Conservation (phyloP, 164 flowering plant species). For the Brasenia schreberi region DNA sequence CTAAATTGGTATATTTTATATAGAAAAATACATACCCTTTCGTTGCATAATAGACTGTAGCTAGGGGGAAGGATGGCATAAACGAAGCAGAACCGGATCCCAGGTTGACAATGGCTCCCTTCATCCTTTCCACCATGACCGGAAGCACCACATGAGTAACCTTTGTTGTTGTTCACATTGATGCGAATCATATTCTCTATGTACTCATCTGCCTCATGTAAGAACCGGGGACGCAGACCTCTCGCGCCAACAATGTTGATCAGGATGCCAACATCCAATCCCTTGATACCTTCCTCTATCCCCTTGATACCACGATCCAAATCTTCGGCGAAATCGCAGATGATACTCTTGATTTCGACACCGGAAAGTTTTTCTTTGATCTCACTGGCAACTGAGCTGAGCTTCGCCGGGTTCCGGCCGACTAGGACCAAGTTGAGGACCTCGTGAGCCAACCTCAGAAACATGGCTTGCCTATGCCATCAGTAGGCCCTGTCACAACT, state of each 20-base stretch:
- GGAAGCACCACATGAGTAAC: slow-evolving; percentile 11
- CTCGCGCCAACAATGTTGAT: slow-evolving; percentile 41
- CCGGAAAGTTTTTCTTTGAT: slow-evolving; percentile 23
- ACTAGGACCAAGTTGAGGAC: slow-evolving; percentile 61
- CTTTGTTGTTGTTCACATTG: slow-evolving; percentile 5
- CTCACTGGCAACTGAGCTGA: slow-evolving; percentile 27
- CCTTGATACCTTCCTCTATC: slow-evolving; percentile 36
- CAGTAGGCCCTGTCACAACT: slow-evolving; percentile 67
- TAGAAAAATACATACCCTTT: slow-evolving; percentile 9
- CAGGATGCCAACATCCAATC: slow-evolving; percentile 57
- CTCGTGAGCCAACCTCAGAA: slow-evolving; percentile 50
- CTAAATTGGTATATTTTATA: too few relatives aligned
- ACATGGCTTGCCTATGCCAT: slow-evolving; percentile 77
- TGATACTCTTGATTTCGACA: slow-evolving; percentile 39
- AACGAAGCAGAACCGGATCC: slow-evolving; percentile 5
- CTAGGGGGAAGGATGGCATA: slow-evolving; percentile 8
- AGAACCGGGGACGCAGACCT: slow-evolving; percentile 10
- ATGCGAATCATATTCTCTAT: slow-evolving; percentile 3
- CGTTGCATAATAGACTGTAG: slow-evolving; percentile 10
- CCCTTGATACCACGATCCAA: slow-evolving; percentile 31
- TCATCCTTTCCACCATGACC: slow-evolving; percentile 11
- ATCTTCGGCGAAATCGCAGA: slow-evolving; percentile 55
- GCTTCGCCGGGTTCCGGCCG: slow-evolving; percentile 49
- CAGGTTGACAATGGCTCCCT: slow-evolving; percentile 12
- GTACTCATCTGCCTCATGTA: slow-evolving; percentile 6